These are phyloP conservation scores for Neofusicoccum kwambonambiense DNA, from an alignment of 2,329 filamentous ascomycete species.

Conservation along the genomic window DNA sequence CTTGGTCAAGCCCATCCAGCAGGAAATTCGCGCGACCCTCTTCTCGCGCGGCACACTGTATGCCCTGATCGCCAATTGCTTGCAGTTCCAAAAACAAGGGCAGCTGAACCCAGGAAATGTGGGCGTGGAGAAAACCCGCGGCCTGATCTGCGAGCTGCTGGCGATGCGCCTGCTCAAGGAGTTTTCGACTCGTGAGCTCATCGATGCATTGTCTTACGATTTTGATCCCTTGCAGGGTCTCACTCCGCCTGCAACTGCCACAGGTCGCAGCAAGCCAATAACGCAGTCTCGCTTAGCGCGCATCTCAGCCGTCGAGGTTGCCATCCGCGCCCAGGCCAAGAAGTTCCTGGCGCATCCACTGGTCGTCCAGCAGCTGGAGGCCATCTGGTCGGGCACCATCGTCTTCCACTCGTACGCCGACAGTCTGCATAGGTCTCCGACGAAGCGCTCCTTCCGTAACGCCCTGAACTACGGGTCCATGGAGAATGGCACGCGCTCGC, in stretches of 20 bases:
- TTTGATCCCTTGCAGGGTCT: conserved; percentile 90
- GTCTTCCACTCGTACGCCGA: conserved; percentile 91
- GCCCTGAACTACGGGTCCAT: conserved; percentile 31
- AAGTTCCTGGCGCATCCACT: conserved; percentile 88
- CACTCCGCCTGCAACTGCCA: conserved; percentile 46
- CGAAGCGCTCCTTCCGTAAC: conserved; percentile 32
- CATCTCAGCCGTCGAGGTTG: conserved; percentile 88
- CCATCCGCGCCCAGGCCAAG: conserved; percentile 89
- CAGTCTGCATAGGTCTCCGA: conserved; percentile 68
- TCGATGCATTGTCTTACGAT: conserved; percentile 92
- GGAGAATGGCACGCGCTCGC: neutral
- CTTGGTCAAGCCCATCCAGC: conserved; percentile 90
- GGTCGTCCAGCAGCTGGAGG: conserved; percentile 91
- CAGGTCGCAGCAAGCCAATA: conserved; percentile 1
- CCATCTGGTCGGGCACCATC: conserved; percentile 94
- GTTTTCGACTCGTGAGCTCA: conserved; percentile 83
- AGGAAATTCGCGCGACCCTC: conserved; percentile 78
- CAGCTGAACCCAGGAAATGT: conserved; percentile 79
- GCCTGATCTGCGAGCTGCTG: conserved; percentile 85
- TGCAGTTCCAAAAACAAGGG: conserved; percentile 88
- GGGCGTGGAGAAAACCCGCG: conserved; percentile 78
- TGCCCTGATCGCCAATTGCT: conserved; percentile 86
- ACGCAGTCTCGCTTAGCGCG: conserved; percentile 59
- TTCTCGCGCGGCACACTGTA: conserved; percentile 86
- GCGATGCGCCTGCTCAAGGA: conserved; percentile 89